Evolutionary conservation across 2,329 filamentous ascomycete genomes (phyloP).

Genomic region (Pseudogymnoascus sp.): DNA sequence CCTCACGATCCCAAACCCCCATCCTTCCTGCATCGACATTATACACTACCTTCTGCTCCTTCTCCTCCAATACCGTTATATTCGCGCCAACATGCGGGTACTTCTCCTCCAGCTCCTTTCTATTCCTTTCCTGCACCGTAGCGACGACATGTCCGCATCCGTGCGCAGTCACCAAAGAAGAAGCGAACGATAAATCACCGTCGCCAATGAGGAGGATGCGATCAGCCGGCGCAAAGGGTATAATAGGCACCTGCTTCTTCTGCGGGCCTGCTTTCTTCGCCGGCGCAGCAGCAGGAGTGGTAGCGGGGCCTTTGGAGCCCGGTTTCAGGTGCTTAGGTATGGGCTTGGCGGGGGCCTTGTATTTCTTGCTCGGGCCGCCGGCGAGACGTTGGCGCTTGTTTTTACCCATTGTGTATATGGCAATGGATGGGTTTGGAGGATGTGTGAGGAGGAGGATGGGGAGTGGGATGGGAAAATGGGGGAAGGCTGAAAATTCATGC

Average conservation of each 20-base stretch:
- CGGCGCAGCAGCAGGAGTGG: conserved; percentile 8
- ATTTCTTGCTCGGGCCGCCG: conserved; percentile 14
- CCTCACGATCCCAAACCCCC: conserved; percentile 33
- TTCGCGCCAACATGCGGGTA: conserved; percentile 63
- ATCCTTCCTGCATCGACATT: conserved; percentile 62
- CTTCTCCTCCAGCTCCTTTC: conserved; percentile 56
- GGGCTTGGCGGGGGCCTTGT: conserved; percentile 11
- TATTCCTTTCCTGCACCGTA: conserved; percentile 57
- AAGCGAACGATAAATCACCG: conserved; percentile 72
- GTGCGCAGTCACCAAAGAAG: conserved; percentile 58
- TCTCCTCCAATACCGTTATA: conserved; percentile 43
- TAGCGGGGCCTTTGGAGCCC: neutral
- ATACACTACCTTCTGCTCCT: conserved; percentile 39
- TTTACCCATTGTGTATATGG: conserved; percentile 21
- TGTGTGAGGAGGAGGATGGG: neutral
- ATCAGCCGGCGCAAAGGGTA: conserved; percentile 61
- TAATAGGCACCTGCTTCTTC: conserved; percentile 36
- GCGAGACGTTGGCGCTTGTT: conserved; percentile 20
- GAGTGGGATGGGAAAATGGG: neutral
- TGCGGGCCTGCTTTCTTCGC: neutral
- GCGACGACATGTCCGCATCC: conserved; percentile 59
- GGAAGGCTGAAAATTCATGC: conserved; percentile 7
- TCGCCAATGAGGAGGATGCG: conserved; percentile 72
- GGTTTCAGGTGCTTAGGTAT: conserved; percentile 13
- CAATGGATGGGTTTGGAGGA: neutral